Percentiles rank a stretch among this genome's conserved stretches.
These are phyloP conservation scores for Colletotrichum limetticola DNA, from an alignment of 2,329 filamentous ascomycete species.

Conservation along the genomic window DNA sequence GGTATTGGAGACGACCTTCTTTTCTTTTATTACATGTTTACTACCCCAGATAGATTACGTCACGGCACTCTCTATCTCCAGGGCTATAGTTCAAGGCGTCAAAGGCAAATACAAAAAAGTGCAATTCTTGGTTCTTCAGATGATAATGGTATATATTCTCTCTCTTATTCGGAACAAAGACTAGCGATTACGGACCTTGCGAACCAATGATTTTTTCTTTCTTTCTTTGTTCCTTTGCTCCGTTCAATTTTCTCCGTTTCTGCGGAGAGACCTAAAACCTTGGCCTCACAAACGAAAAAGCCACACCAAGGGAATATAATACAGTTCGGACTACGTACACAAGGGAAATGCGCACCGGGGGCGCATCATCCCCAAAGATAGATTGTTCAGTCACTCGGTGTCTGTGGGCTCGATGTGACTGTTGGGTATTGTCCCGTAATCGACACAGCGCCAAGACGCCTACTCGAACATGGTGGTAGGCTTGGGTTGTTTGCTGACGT, in stretches of 20 bases:
- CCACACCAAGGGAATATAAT: constrained; percentile 17
- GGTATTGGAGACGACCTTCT: not conserved
- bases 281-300: not conserved
- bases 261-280: not conserved
- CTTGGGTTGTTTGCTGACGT: too few relatives aligned
- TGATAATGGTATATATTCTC: not conserved
- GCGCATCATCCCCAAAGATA: not conserved
- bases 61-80: not conserved
- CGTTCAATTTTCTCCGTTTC: constrained; percentile 25
- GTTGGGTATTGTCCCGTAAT: not conserved
- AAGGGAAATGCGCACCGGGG: constrained; percentile 30
- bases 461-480: not conserved
- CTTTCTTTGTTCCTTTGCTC: constrained; percentile 11
- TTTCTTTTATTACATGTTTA: not conserved
- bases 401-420: not conserved
- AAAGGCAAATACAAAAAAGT: not conserved
- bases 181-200: constrained; percentile 5
- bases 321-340: constrained; percentile 24
- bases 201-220: constrained; percentile 8
- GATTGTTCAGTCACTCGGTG: not conserved
- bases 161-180: not conserved
- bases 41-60: not conserved
- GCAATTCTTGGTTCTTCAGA: not conserved
- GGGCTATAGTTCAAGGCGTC: not conserved
- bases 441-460: not conserved